Percentiles rank a stretch among this genome's conserved stretches.
Conservation (phyloP, 768 basidiomycete genomes). For the Royoungia palumana region DNA sequence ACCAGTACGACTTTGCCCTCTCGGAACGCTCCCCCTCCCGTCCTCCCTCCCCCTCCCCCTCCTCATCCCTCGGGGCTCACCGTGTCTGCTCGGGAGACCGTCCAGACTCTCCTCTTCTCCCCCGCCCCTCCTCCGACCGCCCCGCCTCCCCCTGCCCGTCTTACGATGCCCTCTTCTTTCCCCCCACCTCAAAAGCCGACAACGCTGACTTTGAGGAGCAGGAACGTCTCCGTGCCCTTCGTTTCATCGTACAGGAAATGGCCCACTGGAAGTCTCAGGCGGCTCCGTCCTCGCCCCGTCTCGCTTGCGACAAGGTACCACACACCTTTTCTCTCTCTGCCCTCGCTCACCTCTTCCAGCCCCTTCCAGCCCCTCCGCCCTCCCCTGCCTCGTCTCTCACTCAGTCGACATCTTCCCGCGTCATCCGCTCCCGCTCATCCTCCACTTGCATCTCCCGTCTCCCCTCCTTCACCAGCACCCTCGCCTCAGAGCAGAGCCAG, state of each 20-base stretch:
- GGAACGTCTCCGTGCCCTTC: constrained; percentile 34
- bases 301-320: constrained; percentile 14
- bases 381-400: constrained; percentile 28
- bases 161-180: constrained; percentile 36
- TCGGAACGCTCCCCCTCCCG: constrained; percentile 22
- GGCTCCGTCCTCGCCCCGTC: not conserved
- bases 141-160: constrained; percentile 28
- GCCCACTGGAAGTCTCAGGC: constrained; percentile 21
- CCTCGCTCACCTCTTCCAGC: constrained; percentile 8
- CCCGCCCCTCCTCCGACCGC: constrained; percentile 23
- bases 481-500: constrained; percentile 32
- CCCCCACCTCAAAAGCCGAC: constrained; percentile 6
- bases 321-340: not conserved
- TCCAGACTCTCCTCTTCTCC: constrained; percentile 31
- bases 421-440: constrained; percentile 30
- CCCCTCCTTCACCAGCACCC: constrained; percentile 32
- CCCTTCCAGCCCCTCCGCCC: constrained; percentile 23
- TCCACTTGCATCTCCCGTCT: constrained; percentile 31
- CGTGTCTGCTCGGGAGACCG: constrained; percentile 22
- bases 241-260: constrained; percentile 38
- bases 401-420: constrained; percentile 26
- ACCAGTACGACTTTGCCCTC: constrained; percentile 35
- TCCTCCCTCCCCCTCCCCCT: constrained; percentile 27
- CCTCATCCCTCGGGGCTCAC: constrained; percentile 31
- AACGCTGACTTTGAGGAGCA: constrained; percentile 22